These are phyloP conservation scores for Graphiopsis chlorocephala DNA, from an alignment of 2,329 filamentous ascomycete genomes.

Conservation along the genomic window DNA sequence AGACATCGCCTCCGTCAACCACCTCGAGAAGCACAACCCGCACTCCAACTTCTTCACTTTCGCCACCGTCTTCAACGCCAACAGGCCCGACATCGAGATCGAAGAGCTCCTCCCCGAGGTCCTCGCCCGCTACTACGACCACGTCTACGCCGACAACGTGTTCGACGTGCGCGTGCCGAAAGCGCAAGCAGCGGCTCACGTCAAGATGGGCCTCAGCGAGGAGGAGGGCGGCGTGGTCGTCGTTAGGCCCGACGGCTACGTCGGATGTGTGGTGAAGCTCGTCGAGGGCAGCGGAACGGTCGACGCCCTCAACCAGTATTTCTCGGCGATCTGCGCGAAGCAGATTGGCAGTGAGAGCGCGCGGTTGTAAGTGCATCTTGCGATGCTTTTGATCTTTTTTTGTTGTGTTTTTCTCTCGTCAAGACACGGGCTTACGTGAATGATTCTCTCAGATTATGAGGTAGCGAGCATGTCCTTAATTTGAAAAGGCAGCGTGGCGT, in stretches of 20 bases:
- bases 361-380: conserved; percentile 11
- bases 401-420: neutral
- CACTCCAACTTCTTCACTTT: conserved; percentile 80
- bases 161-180: conserved; percentile 68
- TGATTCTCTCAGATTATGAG: neutral
- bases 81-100: conserved; percentile 70
- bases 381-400: neutral
- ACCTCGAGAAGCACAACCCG: conserved; percentile 81
- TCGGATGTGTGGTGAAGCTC: conserved; percentile 71
- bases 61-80: conserved; percentile 69
- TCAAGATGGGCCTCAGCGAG: conserved; percentile 78
- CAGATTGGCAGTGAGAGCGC: conserved; percentile 33
- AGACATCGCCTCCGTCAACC: conserved; percentile 62
- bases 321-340: conserved; percentile 69
- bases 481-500: neutral
- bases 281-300: conserved; percentile 75
- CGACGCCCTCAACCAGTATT: conserved; percentile 82
- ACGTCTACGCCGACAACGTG: conserved; percentile 83
- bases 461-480: neutral
- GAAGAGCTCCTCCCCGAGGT: conserved; percentile 65
- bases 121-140: conserved; percentile 72
- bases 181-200: conserved; percentile 72
- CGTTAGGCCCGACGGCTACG: conserved; percentile 82
- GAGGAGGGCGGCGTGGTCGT: conserved; percentile 76
- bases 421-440: conserved; percentile 1